These are phyloP conservation scores for Poa annua DNA, from an alignment of 176 grass and related monocot genomes.

Conservation along the genomic window DNA sequence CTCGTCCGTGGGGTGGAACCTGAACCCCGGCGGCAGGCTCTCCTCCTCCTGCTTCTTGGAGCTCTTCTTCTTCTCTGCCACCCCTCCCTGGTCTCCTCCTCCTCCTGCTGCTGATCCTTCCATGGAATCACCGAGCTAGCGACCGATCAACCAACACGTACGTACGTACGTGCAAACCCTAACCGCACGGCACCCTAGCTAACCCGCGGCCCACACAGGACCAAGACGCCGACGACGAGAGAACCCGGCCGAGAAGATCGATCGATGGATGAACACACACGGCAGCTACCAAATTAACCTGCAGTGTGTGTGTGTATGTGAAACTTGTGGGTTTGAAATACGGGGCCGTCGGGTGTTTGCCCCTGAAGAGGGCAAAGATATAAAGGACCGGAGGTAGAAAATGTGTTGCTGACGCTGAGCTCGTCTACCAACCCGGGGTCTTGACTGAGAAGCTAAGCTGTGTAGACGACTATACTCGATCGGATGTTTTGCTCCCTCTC, in stretches of 20 bases:
- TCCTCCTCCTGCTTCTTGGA: conserved; percentile 45
- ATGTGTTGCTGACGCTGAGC: conserved; percentile 57
- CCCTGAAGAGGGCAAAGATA: conserved; percentile 51
- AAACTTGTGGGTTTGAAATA: conserved; percentile 10
- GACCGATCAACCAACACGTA: conserved; percentile 8
- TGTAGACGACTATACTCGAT: neutral
- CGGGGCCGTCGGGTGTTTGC: conserved; percentile 11
- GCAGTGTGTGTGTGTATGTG: neutral
- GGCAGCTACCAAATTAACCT: neutral
- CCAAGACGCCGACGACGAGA: neutral
- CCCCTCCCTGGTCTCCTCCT: conserved; percentile 45
- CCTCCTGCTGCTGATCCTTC: conserved; percentile 35
- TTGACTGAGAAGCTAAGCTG: conserved; percentile 51
- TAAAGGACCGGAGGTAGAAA: conserved; percentile 29
- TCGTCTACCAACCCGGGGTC: conserved; percentile 64
- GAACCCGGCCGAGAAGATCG: neutral
- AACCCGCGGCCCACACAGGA: too few species aligned
- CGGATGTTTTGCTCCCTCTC: neutral
- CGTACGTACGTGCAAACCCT: conserved; percentile 14
- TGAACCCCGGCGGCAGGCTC: conserved; percentile 89
- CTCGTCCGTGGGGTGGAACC: conserved; percentile 97
- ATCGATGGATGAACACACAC: neutral
- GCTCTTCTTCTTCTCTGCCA: conserved; percentile 40
- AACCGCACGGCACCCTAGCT: neutral
- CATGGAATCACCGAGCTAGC: neutral